Conservation (phyloP, 1,284 basidiomycete genomes). For the Cerioporus squamosus region DNA sequence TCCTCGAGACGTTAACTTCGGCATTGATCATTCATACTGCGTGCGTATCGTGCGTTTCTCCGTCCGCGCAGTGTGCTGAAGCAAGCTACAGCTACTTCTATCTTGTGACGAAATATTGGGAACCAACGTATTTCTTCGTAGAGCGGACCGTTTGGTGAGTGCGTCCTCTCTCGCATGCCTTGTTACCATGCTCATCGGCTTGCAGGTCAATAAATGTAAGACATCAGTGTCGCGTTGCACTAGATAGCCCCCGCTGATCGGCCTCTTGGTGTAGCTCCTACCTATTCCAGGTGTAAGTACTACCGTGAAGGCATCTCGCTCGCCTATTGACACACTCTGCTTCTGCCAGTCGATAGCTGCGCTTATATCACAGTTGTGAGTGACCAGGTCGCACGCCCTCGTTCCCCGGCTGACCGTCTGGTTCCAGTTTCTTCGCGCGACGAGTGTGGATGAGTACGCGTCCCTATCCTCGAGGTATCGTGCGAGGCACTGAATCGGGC, state of each 20-base stretch:
- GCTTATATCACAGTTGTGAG: constrained; percentile 1
- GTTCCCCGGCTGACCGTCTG: no score
- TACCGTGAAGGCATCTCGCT: no score
- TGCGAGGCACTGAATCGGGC: not conserved
- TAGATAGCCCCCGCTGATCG: no score
- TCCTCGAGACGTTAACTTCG: constrained; percentile 3
- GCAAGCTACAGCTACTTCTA: constrained; percentile 3
- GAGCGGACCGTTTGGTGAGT: constrained; percentile 2
- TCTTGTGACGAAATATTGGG: constrained; percentile 5
- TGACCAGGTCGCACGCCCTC: no score
- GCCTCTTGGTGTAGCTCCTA: not conserved
- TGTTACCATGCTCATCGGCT: not conserved
- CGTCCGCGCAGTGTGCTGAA: no score
- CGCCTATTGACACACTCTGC: no score
- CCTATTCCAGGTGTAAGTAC: constrained; percentile 2
- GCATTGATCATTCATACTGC: constrained; percentile 1
- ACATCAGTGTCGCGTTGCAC: not conserved
- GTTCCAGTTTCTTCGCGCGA: constrained; percentile 5
- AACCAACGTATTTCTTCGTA: constrained; percentile 6
- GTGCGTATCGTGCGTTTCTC: not conserved
- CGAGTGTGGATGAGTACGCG: constrained; percentile 11
- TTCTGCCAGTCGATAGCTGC: not conserved
- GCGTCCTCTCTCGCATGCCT: no score
- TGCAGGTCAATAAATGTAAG: constrained; percentile 5
- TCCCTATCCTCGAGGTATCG: not conserved